A percentile compares a stretch with the other conserved stretches of the same genome.
These are phyloP conservation scores for Tylopilus sp. DNA, from an alignment of 768 basidiomycete species.

Conservation along the genomic window DNA sequence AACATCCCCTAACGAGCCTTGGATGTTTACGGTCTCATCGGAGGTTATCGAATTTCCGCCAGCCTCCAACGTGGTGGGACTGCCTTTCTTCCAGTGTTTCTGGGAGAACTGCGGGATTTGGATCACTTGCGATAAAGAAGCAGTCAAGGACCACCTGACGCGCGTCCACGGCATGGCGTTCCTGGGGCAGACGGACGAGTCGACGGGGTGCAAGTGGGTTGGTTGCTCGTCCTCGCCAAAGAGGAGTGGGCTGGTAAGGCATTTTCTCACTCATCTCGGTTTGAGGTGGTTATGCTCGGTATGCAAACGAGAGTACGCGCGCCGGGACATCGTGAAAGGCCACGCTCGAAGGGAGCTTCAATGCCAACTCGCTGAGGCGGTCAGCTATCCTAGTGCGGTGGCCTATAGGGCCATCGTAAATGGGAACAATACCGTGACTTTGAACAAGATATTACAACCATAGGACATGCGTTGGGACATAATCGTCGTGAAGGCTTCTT, in stretches of 20 bases:
- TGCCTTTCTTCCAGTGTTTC: conserved; percentile 16
- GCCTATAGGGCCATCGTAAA: conserved; percentile 9
- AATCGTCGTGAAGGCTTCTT: background rate
- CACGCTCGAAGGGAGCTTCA: conserved; percentile 4
- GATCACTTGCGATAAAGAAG: conserved; percentile 17
- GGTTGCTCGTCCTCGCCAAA: conserved; percentile 7
- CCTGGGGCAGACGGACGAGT: background rate
- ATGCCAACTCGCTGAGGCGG: conserved; percentile 1
- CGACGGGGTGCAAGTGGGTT: conserved; percentile 10
- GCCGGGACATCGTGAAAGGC: conserved; percentile 13
- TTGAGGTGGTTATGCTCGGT: conserved; percentile 19
- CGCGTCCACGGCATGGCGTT: conserved; percentile 8
- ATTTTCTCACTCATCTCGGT: conserved; percentile 14
- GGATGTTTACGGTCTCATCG: conserved; percentile 4
- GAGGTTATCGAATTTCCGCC: conserved; percentile 7
- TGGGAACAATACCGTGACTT: conserved; percentile 10
- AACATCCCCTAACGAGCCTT: background rate
- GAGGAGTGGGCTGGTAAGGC: conserved; percentile 11
- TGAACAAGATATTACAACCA: conserved; percentile 14
- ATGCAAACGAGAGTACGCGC: conserved; percentile 11
- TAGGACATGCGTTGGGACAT: background rate
- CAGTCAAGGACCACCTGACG: conserved; percentile 12
- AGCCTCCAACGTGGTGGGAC: background rate
- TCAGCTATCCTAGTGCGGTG: conserved; percentile 13
- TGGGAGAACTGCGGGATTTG: conserved; percentile 17